Evolutionary conservation across 192 early-diverging fungal genomes (phyloP).

Genomic region (Linnemannia zychae): DNA sequence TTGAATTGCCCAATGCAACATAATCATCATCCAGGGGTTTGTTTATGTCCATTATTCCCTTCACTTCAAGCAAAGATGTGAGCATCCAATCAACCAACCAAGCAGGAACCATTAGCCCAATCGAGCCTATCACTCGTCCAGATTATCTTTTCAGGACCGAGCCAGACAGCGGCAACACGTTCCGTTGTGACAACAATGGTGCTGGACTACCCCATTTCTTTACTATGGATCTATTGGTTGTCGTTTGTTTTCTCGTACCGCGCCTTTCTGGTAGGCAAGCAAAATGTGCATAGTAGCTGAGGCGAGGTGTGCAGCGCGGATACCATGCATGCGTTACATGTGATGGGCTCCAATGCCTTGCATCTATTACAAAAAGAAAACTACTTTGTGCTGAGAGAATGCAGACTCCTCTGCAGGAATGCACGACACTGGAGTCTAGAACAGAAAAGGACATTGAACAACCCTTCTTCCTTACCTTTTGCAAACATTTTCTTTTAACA

Average conservation of each 20-base stretch:
- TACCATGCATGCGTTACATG: conserved; percentile 1
- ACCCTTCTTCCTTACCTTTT: neutral
- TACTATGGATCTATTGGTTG: neutral
- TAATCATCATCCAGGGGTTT: neutral
- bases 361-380: neutral
- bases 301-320: neutral
- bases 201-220: neutral
- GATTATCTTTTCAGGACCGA: neutral
- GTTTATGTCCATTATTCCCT: neutral
- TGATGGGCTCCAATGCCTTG: conserved; percentile 9
- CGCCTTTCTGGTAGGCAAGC: too few relatives aligned
- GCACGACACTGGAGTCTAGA: neutral
- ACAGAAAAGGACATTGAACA: neutral
- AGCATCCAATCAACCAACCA: neutral
- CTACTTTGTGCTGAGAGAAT: neutral
- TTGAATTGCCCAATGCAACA: too few relatives aligned
- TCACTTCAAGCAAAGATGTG: neutral
- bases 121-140: neutral
- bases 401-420: neutral
- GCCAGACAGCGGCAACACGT: neutral
- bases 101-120: neutral
- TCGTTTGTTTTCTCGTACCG: neutral
- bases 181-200: neutral
- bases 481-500: neutral
- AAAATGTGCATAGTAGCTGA: too few relatives aligned